Conservation (phyloP, 1,284 basidiomycete genomes). For the Heliocybe sulcata region DNA sequence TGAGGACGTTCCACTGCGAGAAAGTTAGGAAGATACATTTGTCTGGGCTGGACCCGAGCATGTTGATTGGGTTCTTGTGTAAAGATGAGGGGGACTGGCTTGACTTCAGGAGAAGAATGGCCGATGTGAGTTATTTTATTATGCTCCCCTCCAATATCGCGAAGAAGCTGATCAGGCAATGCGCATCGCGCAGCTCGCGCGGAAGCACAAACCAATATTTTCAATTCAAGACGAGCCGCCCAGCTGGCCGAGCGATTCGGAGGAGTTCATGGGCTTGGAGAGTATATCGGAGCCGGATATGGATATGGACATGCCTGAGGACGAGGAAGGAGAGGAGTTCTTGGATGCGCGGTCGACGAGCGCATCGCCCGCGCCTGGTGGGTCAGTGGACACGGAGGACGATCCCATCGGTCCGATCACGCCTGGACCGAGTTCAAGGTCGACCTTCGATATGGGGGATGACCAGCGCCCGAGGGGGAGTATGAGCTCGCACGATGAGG, state of each 20-base stretch:
- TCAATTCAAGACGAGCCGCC: slow-evolving; percentile 83
- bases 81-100: slow-evolving; percentile 78
- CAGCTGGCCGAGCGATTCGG: slow-evolving; percentile 68
- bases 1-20: slow-evolving; percentile 92
- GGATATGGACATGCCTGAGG: slow-evolving; percentile 39
- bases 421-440: slow-evolving; percentile 41
- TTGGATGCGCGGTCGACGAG: slow-evolving; percentile 27
- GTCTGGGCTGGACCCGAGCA: slow-evolving; percentile 89
- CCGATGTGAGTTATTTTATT: slow-evolving; percentile 40
- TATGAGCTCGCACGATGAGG: slow-evolving; percentile 7
- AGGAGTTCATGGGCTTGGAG: slow-evolving; percentile 74
- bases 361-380: slow-evolving; percentile 25
- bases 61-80: slow-evolving; percentile 92
- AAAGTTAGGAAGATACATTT: slow-evolving; percentile 91
- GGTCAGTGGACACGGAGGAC: slow-evolving; percentile 55
- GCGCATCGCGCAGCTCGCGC: slow-evolving; percentile 22
- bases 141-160: no score
- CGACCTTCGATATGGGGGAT: slow-evolving; percentile 30
- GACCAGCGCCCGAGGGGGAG: not conserved
- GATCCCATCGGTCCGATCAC: slow-evolving; percentile 61
- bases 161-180: not conserved
- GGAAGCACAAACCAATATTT: slow-evolving; percentile 74
- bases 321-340: slow-evolving; percentile 32
- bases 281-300: slow-evolving; percentile 72
- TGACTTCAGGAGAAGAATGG: slow-evolving; percentile 71